Evolutionary conservation across 257 asterid genomes (phyloP), one percentile per base, ranked within the genome.

Genomic region (Gentiana macrophylla): DNA sequence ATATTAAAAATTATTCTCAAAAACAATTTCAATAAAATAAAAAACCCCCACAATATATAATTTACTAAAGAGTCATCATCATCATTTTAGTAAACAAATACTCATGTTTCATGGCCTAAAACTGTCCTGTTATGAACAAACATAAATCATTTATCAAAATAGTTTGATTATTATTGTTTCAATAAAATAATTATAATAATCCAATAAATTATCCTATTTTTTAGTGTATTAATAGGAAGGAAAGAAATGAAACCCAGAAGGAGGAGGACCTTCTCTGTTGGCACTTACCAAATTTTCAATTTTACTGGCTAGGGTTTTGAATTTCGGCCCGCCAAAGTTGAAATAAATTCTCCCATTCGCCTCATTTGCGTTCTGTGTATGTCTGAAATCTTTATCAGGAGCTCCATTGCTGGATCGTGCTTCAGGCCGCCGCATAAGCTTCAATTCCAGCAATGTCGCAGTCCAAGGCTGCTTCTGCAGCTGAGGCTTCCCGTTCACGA

Each of bases 401-500:
- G 57, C 80, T 77, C 80, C 85, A 72, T 74, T 62, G 80, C 81
- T 77, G 85, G 81, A 75, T 83, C 84, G 79, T 66, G 75, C 70
- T 62, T 63, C 3, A 44, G 65, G 57, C 71, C 55, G 75, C 72
- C 70, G 61, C 50, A 51, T 62, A 69, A 52, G 68, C 71, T 70
- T 72, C 68, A 55, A 68, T 74, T 36, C 80, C 86, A 80, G 73
- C 84, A 76, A 89, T 89, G 95, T 77, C 82, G 67, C 76, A 75
- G 62, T 78, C 86, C 68, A 65, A 63, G 49, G 68, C 71, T 53
- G 70, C 86, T 43, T 62, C 80, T 38, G 11, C 67, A 1, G 56
- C 67, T 10, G 71, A 83, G 55, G 65, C 67, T 34, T 68, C 81
- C 60, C 64, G 68, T 36, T 73, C 79, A 67, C 79, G 74, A 74